These are phyloP conservation scores for Oryza punctata DNA, from an alignment of 176 grass and related monocot genomes.

Conservation along the genomic window DNA sequence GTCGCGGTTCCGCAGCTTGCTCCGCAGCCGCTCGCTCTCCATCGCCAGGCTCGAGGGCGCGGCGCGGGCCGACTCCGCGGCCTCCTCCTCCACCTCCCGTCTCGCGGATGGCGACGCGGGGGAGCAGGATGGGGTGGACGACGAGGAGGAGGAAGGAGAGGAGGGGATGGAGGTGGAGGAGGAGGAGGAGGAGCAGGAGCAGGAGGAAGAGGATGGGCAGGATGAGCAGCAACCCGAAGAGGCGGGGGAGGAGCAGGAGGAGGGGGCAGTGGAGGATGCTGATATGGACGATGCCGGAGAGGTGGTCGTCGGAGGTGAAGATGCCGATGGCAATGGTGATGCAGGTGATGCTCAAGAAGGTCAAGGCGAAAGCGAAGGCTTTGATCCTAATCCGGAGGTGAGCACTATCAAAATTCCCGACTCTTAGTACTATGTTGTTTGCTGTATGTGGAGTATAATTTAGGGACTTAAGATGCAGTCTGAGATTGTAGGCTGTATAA, in stretches of 20 bases:
- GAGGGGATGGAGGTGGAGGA: neutral
- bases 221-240: neutral
- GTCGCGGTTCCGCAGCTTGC: constrained; percentile 56
- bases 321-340: constrained; percentile 24
- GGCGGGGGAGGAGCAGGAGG: constrained; percentile 32
- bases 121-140: neutral
- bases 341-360: constrained; percentile 51
- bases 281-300: constrained; percentile 51
- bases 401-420: neutral
- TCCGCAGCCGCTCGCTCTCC: constrained; percentile 53
- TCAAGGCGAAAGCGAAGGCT: constrained; percentile 51
- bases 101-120: constrained; percentile 2
- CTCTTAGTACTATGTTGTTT: neutral
- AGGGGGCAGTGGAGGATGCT: constrained; percentile 40
- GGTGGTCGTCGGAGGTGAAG: constrained; percentile 22
- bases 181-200: neutral
- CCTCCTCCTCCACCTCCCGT: neutral
- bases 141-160: neutral
- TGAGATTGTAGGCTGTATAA: neutral
- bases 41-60: constrained; percentile 39
- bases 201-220: neutral
- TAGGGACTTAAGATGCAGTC: neutral
- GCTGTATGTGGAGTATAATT: neutral
- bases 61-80: neutral
- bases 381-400: constrained; percentile 52